Base-by-base conservation (phyloP, 176 grass and related monocot species). In the Eragrostis nindensis region DNA sequence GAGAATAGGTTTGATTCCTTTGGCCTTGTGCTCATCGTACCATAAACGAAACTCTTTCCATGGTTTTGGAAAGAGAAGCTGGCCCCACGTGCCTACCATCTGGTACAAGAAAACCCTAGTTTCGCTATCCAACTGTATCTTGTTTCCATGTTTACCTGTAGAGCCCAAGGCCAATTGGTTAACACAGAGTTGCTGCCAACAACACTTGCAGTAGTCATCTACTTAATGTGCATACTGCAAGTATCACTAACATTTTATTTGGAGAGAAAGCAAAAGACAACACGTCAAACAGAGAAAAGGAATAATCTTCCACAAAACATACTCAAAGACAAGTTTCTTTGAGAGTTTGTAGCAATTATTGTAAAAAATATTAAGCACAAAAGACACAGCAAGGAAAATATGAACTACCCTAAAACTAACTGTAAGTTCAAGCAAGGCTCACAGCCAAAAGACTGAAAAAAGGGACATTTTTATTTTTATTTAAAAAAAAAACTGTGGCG, bases 71-170 rank as follows among this genome's bases (percentile, higher is more conserved):
- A 99, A 99, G 65, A 99, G 87, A 93, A 99, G 90, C 71, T 99
- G 96, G 46, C 92, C 96, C 96, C 96, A 99, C 39, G 96, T 99
- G 75, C 96, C 96, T 46, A 99, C 96, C 90, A 99, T 91, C 79
- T 99, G 96, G 82, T 99, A 99, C 77, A 99, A 91, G 86, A 99
- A 86, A 84, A 99, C 69, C n/a, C 15, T 80, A 40, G 86, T 87
- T 83, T 90, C 92, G 39, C 84, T 80, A 45, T 89, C 82, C 88
- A 95, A 67, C 74, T 91, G 67, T 85, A 99, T 74, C 82, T 90
- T 99, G 80, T 99, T 99, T 83, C 96, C 92, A 88, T 91, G 90
- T 78, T 95, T 95, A 87, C 96, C 96, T 95, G 73, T 87, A 86
- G 57, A 90, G 36, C 78, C 54, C 29, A 70, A 85, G 9, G 47